phyloP scores from a whole-genome alignment of 768 basidiomycete species.

The Glaciozyma martinii region DNA sequence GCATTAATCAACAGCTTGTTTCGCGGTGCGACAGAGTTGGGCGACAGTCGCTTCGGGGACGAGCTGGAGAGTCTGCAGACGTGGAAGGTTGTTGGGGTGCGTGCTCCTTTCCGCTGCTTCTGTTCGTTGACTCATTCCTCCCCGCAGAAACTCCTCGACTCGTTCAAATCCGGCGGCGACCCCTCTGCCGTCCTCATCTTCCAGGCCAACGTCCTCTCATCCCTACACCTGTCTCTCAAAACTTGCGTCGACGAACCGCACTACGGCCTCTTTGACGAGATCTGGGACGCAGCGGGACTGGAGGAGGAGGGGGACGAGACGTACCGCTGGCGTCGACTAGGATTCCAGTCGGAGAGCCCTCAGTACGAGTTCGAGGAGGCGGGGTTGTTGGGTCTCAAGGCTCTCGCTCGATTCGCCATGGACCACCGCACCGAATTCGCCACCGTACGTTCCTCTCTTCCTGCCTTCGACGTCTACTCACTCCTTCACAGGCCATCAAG shows the following conservation, averaged over 20 bases:
- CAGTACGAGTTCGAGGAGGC: slow-evolving; percentile 66
- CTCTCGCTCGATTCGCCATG: slow-evolving; percentile 64
- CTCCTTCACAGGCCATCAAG: slow-evolving; percentile 51
- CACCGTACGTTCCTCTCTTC: slow-evolving; percentile 45
- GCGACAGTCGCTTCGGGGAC: slow-evolving; percentile 69
- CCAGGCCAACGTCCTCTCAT: slow-evolving; percentile 73
- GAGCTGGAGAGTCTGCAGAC: slow-evolving; percentile 59
- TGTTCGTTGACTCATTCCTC: not conserved
- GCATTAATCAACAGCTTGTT: slow-evolving; percentile 81
- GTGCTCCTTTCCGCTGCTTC: not conserved
- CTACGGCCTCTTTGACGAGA: slow-evolving; percentile 41
- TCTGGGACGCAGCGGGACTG: slow-evolving; percentile 49
- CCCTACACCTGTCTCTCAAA: slow-evolving; percentile 35
- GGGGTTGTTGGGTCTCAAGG: slow-evolving; percentile 72
- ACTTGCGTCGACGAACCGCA: not conserved
- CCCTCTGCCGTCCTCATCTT: slow-evolving; percentile 75
- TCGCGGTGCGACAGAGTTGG: slow-evolving; percentile 62
- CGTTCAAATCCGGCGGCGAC: slow-evolving; percentile 50
- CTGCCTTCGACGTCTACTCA: not conserved
- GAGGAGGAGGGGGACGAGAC: slow-evolving; percentile 49
- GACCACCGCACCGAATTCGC: slow-evolving; percentile 63
- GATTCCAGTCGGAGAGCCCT: slow-evolving; percentile 67
- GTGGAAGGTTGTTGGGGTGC: slow-evolving; percentile 8
- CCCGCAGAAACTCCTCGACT: slow-evolving; percentile 56
- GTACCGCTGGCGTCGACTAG: slow-evolving; percentile 46